Base-by-base conservation (phyloP, 805 yeast genomes). In the Kluyveromyces lactis region DNA sequence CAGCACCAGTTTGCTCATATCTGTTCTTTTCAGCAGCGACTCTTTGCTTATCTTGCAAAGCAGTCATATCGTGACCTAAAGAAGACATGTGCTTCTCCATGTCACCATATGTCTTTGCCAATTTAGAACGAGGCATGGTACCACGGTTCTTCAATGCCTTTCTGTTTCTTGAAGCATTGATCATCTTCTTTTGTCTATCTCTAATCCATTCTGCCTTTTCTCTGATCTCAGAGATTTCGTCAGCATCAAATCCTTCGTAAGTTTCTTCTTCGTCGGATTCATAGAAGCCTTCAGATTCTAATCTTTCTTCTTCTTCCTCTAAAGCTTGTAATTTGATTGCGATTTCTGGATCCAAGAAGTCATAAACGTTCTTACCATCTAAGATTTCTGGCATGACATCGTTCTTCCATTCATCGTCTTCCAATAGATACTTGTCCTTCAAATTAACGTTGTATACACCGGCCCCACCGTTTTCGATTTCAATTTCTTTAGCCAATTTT, bases 331-430 rank as follows among this genome's bases (percentile, higher is more conserved):
- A 74, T 68, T 92, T 92, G 49, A 86, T 82, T 36, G 87, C 83
- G 58, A 92, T 92, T 52, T 92, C 98, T 31, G 95, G 86, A 57
- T 92, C 99, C 62, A 92, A 73, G 81, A 84, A 92, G 66, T 92
- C 99, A 67, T 87, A 90, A 42, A 92, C 96, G 60, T 92, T 92
- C 69, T 79, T 83, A 67, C 99, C 99, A 57, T 92, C 87, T 60
- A 92, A 69, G 40, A 92, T 74, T 71, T 92, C 99, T 19, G 99
- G 99, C 86, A 92, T 86, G 46, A 82, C 74, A 64, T 92, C 99
- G 50, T 86, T 78, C 74, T 90, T 90, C 99, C 99, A 92, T 48
- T 86, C 94, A 38, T 90, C 97, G 60, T 92, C 90, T 51, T 90
- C 98, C 52, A 92, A 71, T 46, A 92, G 51, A 65, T 94, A 92